These are phyloP conservation scores for Senna siamea DNA, from an alignment of 306 rosid species.

Conservation along the genomic window DNA sequence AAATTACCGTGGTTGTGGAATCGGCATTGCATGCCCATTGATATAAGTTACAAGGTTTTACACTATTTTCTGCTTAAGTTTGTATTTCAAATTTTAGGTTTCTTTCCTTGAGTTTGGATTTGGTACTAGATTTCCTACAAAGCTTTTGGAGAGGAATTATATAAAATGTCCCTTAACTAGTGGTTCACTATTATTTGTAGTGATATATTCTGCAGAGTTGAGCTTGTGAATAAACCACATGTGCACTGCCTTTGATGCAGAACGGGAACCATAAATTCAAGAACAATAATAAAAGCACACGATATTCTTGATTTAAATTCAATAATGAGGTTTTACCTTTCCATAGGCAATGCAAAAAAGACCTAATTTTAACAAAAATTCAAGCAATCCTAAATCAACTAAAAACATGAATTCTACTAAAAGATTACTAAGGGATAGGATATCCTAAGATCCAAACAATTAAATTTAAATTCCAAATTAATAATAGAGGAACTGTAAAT, in stretches of 20 bases:
- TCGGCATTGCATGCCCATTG: not conserved
- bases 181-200: not conserved
- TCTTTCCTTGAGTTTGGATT: not conserved
- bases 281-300: not conserved
- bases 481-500: no score
- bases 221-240: not conserved
- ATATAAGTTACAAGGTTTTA: not conserved
- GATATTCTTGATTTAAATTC: not conserved
- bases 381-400: not conserved
- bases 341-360: no score
- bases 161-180: not conserved
- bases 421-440: not conserved
- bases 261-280: not conserved
- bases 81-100: not conserved
- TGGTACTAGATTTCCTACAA: not conserved
- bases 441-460: not conserved
- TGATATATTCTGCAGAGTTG: not conserved
- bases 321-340: no score
- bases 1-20: not conserved
- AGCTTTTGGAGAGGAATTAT: not conserved
- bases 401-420: not conserved
- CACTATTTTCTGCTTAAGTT: conserved; percentile 4
- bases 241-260: not conserved
- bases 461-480: not conserved
- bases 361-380: no score